phyloP scores from a whole-genome alignment of 2,329 filamentous ascomycete genomes.

The Cytospora schulzeri region DNA sequence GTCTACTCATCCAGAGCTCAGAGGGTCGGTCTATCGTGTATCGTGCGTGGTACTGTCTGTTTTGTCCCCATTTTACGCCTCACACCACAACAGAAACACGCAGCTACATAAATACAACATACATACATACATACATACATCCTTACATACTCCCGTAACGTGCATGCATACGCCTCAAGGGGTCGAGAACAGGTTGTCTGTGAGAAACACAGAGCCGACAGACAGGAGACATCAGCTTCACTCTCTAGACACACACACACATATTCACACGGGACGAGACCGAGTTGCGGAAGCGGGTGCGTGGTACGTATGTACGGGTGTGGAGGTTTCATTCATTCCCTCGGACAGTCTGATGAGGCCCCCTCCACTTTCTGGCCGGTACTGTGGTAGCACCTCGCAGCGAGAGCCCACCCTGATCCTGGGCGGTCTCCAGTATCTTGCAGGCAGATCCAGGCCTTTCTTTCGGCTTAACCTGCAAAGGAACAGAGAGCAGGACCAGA shows the following conservation, averaged over 20 bases:
- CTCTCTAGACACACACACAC: too few species aligned
- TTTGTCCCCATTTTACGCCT: too few species aligned
- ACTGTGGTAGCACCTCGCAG: constrained; percentile 18
- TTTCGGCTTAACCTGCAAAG: constrained; percentile 26
- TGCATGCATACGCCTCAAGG: background rate
- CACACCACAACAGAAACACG: background rate
- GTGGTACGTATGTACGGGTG: constrained; percentile 17
- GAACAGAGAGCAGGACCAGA: constrained; percentile 15
- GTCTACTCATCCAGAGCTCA: background rate
- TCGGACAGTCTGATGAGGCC: constrained; percentile 23
- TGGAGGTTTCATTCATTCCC: constrained; percentile 1
- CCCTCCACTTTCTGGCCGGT: constrained; percentile 24
- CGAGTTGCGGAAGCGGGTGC: constrained; percentile 22
- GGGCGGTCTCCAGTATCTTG: constrained; percentile 20
- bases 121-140: too few species aligned
- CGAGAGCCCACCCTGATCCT: constrained; percentile 22
- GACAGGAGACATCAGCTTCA: constrained; percentile 6
- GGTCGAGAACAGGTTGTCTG: background rate
- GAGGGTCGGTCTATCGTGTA: too few species aligned
- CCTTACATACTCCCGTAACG: background rate
- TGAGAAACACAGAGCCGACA: too few species aligned
- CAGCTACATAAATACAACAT: background rate
- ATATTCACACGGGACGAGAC: constrained; percentile 22
- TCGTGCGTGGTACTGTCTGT: too few species aligned
- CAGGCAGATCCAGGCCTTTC: constrained; percentile 26